Evolutionary conservation across 495 filamentous ascomycete genomes (phyloP), one percentile per base, ranked within the genome.

Genomic region (Pyronema domesticum): DNA sequence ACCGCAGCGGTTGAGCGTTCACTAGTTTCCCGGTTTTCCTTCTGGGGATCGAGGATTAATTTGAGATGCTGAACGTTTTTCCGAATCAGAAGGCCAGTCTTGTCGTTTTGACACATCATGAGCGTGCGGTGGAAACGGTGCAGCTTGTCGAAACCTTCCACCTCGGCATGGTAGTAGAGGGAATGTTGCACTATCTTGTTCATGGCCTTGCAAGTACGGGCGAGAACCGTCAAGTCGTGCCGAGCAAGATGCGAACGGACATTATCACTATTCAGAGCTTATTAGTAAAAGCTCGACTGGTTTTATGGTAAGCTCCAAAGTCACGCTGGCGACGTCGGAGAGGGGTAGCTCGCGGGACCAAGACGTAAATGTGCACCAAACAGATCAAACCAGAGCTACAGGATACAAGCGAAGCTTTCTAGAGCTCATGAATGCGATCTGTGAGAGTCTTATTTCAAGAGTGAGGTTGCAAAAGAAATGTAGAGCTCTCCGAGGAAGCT

Each of bases 401-500:
- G 10, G 13, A 23, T 15, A 15, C n/a, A 47, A 19, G 23, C 23
- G 23, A 30, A 30, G 23, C 23, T 30, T 19, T 47, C 45, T 15
- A 7, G 23, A 19, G 14, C 18, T 19, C 10, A 47, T 10, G 1
- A 1, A 47, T 19, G 10, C 3, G 10, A 47, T 10, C 17, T 23
- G 10, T 4, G 10, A 19, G 13, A 47, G 10, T 47, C 10, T 14
- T 47, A 10, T 15, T 10, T 47, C 13, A 15, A 1, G 3, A 10
- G 5, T 1, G 10, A 15, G 23, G 3, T n/a, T 10, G n/a, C 10
- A 47, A 19, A 19, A n/a, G 45, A 23, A 47, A 47, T 47, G 23
- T 15, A 53, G 85, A 78, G 18, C 86, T 86, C n/a, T n/a, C n/a
- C n/a, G 61, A 91, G 91, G 54, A 93, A 69, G 37, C 78, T 80